Evolutionary conservation across 1,284 basidiomycete genomes (phyloP), one percentile per base, ranked within the genome.

Genomic region (Vanrija sp.): DNA sequence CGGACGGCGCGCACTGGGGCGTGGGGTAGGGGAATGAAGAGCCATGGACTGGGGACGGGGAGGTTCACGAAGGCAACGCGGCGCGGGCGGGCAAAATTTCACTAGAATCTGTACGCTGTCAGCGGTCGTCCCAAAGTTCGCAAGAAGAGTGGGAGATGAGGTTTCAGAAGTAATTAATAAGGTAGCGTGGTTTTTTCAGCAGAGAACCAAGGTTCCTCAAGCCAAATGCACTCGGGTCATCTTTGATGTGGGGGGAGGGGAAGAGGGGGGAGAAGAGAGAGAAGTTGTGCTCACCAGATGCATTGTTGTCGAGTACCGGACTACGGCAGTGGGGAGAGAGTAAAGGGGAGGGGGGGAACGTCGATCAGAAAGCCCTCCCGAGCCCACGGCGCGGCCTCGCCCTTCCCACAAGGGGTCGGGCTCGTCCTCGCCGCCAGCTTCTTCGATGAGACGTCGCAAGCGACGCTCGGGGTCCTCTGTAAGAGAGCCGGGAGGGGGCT

Each of bases 161-260:
- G 51, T 60, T 49, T 71, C 68, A 72, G 68, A 68, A 53, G 52
- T 60, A 56, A 56, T 51, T 53, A 63, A 56, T 68, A 70, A 74
- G 72, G 72, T 74, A 74, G 72, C 72, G 72, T 65, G 72, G 69
- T 49, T 72, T 74, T 73, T 74, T 74, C 72, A 72, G 70, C 72
- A 74, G 57, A 47, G 57, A 42, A 51, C 48, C n/a, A 23, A 39
- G 20, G 61, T 24, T 64, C 70, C 66, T 74, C 68, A 71, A 74
- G 72, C 72, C 72, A 74, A 74, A 74, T 74, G 72, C 72, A 74
- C 72, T 74, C 72, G 49, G 69, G 72, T 74, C 72, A 74, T 74
- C 71, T 57, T 42, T 37, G 23, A 54, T 41, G 57, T 38, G 48
- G 39, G 37, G 31, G 31, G 22, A 18, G 24, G 37, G 41, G 35